Percentiles rank a stretch among this genome's conserved stretches.
Evolutionary conservation across 2,329 filamentous ascomycete species (phyloP).

Genomic region (Ceratocystis cacaofunesta): DNA sequence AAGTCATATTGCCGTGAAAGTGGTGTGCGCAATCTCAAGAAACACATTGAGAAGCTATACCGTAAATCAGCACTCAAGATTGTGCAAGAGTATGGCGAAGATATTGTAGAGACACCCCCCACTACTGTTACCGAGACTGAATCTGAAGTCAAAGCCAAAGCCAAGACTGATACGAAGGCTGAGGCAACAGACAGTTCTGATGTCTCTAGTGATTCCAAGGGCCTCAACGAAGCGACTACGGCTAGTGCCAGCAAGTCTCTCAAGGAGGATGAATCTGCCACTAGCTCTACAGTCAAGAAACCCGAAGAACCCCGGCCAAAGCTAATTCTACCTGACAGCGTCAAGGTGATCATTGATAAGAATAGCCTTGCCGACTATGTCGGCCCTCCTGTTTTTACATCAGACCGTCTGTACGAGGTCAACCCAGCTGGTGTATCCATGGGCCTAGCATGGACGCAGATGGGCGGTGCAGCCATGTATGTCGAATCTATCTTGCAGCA

Average conservation of each 20-base stretch:
- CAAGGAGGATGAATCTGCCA: conserved; percentile 27
- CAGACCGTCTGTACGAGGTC: conserved; percentile 84
- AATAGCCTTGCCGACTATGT: conserved; percentile 94
- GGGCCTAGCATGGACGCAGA: conserved; percentile 95
- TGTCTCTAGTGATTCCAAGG: conserved; percentile 15
- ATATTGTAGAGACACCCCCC: conserved; percentile 50
- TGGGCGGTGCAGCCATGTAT: conserved; percentile 92
- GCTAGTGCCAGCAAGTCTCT: conserved; percentile 21
- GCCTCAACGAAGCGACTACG: conserved; percentile 18
- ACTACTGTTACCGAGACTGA: conserved; percentile 30
- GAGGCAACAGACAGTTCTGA: conserved; percentile 21
- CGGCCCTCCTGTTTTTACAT: conserved; percentile 86
- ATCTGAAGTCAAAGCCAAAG: conserved; percentile 21
- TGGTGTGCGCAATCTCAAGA: conserved; percentile 93
- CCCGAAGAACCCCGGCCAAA: conserved; percentile 59
- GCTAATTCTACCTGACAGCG: conserved; percentile 69
- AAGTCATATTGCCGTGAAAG: conserved; percentile 97
- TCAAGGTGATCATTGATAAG: conserved; percentile 75
- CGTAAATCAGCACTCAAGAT: conserved; percentile 95
- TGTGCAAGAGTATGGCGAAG: conserved; percentile 82
- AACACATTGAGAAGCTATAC: conserved; percentile 98
- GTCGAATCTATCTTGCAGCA: conserved; percentile 92
- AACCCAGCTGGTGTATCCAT: conserved; percentile 91
- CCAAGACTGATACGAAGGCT: conserved; percentile 25
- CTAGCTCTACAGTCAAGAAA: conserved; percentile 28